Base-by-base conservation (phyloP, 2,329 filamentous ascomycete species). In the Nectriaceae sp. region DNA sequence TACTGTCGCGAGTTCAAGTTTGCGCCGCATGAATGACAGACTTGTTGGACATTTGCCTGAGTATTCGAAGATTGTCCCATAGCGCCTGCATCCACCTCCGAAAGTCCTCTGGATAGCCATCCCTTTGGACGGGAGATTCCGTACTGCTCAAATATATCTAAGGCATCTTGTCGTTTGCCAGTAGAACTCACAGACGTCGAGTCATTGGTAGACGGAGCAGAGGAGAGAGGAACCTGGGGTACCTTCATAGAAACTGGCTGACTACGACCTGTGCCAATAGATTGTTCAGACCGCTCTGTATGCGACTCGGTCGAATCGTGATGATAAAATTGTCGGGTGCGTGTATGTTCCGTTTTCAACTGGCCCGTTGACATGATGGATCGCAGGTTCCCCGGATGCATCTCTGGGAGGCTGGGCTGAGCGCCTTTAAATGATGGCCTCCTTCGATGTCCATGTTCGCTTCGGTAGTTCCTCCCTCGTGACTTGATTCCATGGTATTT, bases 1-100 rank as follows among this genome's bases (percentile, higher is more conserved):
- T 68, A 68, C 8, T 65, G 65, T 22, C 67, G 64, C 11, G 67
- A 64, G 38, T 59, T 65, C 31, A 75, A 69, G 35, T 64, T 66
- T 38, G 70, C 68, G 11, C 72, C 73, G 54, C 79, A 83, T 10
- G 76, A 63, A 55, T 82, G 79, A 50, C 79, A 83, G 21, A 74
- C 62, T 44, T 69, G 72, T 35, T 62, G 58, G 37, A 60, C 57
- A 48, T 65, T 67, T 38, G 50, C 48, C 5, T 44, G 44, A 37
- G 40, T 31, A 49, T 49, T 58, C 52, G 21, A 59, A 55, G 52
- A 18, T 8, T 49, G 37, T 44, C 53, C 49, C 26, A 35, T 40
- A 8, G 41, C 42, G 8, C 29, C 44, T 11, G 42, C 45, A 4
- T 67, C 67, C n/a, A 70, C 67, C 33, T 76, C 72, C 44, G 73